Percentiles rank a stretch among this genome's conserved stretches.
Conservation (phyloP, 2,329 filamentous ascomycete species). For the Meredithiella fracta region DNA sequence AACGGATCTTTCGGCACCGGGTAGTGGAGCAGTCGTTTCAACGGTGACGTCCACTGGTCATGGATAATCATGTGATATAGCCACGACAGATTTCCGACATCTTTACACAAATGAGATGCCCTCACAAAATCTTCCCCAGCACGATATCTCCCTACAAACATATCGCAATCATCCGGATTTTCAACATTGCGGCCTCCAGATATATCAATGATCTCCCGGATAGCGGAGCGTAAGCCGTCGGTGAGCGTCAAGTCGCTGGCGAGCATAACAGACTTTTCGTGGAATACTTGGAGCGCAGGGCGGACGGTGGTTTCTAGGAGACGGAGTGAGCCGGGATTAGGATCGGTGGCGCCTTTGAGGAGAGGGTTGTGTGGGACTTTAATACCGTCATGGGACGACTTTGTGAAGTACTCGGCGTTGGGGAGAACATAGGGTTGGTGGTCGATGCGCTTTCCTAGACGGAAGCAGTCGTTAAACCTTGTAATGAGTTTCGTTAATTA, state of each 20-base stretch:
- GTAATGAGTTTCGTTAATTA: not conserved
- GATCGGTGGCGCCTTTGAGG: conserved; percentile 49
- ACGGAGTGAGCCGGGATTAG: conserved; percentile 28
- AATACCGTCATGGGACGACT: conserved; percentile 37
- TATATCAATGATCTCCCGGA: conserved; percentile 52
- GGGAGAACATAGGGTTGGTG: conserved; percentile 76
- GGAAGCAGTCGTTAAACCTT: conserved; percentile 94
- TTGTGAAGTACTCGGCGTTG: conserved; percentile 64
- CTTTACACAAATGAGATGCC: conserved; percentile 61
- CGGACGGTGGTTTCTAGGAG: conserved; percentile 28
- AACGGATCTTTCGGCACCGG: conserved; percentile 64
- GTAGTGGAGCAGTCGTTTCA: conserved; percentile 74
- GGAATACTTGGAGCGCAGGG: conserved; percentile 55
- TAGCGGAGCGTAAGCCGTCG: conserved; percentile 45
- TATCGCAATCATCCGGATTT: conserved; percentile 54
- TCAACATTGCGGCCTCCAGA: conserved; percentile 56
- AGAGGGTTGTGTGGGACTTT: conserved; percentile 40
- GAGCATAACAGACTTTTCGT: conserved; percentile 61
- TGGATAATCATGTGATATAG: conserved; percentile 80
- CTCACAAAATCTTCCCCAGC: conserved; percentile 62
- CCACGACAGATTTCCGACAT: conserved; percentile 88
- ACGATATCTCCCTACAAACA: conserved; percentile 75
- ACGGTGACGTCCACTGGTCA: conserved; percentile 75
- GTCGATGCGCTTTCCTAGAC: conserved; percentile 77
- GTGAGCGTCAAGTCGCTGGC: conserved; percentile 58